Evolutionary conservation across 257 asterid species (phyloP).

Genomic region (Forsythia viridissima): DNA sequence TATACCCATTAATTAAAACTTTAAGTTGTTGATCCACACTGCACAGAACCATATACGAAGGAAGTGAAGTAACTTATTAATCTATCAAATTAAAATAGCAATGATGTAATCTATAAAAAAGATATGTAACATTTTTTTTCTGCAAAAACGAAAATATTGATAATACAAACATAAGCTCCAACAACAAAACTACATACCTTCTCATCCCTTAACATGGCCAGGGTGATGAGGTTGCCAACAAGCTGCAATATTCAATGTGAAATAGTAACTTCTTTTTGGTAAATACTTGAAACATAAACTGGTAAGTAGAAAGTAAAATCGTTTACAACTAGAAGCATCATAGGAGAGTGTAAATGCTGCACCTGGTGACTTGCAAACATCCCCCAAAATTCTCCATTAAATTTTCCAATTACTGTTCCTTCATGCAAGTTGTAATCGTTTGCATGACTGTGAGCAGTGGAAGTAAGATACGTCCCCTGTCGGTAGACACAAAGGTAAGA

Average conservation of each 20-base stretch:
- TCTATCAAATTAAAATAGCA: neutral
- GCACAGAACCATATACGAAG: neutral
- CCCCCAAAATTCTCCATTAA: slow-evolving; percentile 86
- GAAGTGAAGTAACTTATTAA: neutral
- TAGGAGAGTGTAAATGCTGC: slow-evolving; percentile 7
- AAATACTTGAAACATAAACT: neutral
- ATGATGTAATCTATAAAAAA: neutral
- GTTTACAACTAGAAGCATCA: slow-evolving; percentile 4
- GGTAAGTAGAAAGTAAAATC: slow-evolving; percentile 9
- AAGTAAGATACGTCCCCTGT: slow-evolving; percentile 92
- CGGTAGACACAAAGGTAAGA: slow-evolving; percentile 14
- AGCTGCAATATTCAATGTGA: slow-evolving; percentile 57
- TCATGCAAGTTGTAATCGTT: slow-evolving; percentile 55
- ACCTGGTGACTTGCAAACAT: slow-evolving; percentile 95
- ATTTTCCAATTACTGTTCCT: slow-evolving; percentile 76
- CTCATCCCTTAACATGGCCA: slow-evolving; percentile 73
- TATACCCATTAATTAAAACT: neutral
- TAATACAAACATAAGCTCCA: neutral
- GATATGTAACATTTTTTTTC: neutral
- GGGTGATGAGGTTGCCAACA: slow-evolving; percentile 82
- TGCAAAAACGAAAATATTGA: neutral
- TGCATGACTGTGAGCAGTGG: slow-evolving; percentile 77
- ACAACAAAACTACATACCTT: slow-evolving; percentile 47
- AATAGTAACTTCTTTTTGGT: neutral
- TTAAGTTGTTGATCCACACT: neutral